Evolutionary conservation across 1,284 basidiomycete species (phyloP), one percentile per base, ranked within the genome.

Genomic region (Cutaneotrichosporon cyanovorans): DNA sequence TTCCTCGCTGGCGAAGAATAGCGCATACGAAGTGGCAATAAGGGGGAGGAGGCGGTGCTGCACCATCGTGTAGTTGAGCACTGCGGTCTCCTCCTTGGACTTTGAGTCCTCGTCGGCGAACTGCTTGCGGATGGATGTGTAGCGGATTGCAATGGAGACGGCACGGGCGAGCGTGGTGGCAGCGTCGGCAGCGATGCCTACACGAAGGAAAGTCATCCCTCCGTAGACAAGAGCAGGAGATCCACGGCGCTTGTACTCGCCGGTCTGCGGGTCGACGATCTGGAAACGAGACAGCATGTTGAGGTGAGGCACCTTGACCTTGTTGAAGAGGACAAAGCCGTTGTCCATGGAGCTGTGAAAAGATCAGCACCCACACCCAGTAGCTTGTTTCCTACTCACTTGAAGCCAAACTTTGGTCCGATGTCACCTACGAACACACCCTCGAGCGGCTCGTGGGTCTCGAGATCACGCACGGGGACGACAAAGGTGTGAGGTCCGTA

Each of bases 241-340:
- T 69, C 35, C 77, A 74, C n/a, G 69, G 64, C 40, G 69, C 64
- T 23, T 64, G 65, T 33, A 71, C 67, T 19, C 58, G 50, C 21
- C 63, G 62, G 25, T 78, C 73, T 19, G 75, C 65, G 6, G 76
- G 63, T 50, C 48, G 14, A 69, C 65, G 59, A 77, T 75, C 28
- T 76, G 76, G 63, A 78, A 76, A 63, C 78, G 78, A 74, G 78
- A 77, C 53, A 79, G 72, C 77, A 79, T 78, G 63, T 72, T 61
- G 11, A 75, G 72, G 42, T 77, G 71, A 6, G 77, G 77, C 21
- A 79, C 74, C 42, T 76, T 73, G 42, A 78, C 77, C 48, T 77
- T 73, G 48, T 77, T 78, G 65, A 79, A 79, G 55, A 55, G 67
- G 40, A 73, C 73, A 51, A 69, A 74, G 3, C 73, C 73, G 52